Evolutionary conservation across 352 stramenopile genomes (phyloP).

Genomic region (Globisporangium lucens): DNA sequence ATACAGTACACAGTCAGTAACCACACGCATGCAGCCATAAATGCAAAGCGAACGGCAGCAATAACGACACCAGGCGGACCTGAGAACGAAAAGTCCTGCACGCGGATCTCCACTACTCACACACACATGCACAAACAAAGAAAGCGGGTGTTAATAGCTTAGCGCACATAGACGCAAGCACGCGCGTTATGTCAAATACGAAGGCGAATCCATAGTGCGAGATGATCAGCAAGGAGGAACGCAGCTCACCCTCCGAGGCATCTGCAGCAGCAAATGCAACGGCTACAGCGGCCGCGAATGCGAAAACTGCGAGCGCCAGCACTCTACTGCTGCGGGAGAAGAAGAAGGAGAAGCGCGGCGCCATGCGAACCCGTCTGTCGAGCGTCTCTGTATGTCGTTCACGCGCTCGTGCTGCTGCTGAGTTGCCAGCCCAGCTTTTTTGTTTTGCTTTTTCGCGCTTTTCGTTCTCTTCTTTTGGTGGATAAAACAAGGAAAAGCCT

Average conservation of each 20-base stretch:
- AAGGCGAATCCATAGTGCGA: no score
- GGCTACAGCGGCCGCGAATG: background rate
- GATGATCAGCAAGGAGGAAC: no score
- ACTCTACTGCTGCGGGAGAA: background rate
- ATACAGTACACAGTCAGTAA: background rate
- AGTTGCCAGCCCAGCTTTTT: background rate
- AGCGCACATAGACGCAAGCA: background rate
- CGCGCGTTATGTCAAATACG: background rate
- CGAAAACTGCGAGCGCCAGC: background rate
- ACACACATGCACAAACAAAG: background rate
- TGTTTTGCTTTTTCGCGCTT: background rate
- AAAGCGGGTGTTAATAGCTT: no score
- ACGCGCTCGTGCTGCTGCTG: background rate
- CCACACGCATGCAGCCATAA: background rate
- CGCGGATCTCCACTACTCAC: slow-evolving; percentile 50
- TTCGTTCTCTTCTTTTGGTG: background rate
- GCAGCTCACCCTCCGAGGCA: slow-evolving; percentile 8
- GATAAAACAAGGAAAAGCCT: slow-evolving; percentile 5
- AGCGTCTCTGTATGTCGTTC: no score
- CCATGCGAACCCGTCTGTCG: background rate
- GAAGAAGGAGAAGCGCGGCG: background rate
- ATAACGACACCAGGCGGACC: slow-evolving; percentile 22
- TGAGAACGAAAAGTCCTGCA: slow-evolving; percentile 67
- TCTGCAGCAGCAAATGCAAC: background rate
- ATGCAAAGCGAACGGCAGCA: background rate